Conservation (phyloP, 2,329 filamentous ascomycete genomes). For the Fusarium sp. region DNA sequence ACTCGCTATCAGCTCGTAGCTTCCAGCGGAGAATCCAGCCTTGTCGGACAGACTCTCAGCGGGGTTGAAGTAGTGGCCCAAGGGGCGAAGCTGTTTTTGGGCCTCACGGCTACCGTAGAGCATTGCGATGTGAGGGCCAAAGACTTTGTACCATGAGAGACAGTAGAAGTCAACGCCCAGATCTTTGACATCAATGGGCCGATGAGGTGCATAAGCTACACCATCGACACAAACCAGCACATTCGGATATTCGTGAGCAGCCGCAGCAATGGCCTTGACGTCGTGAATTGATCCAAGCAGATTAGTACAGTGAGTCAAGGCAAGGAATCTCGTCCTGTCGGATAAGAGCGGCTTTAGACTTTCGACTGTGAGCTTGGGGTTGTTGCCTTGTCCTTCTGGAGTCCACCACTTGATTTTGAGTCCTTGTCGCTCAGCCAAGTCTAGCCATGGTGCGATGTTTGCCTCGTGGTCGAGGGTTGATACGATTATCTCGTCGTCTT, state of each 20-base stretch:
- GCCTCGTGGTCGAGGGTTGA: slow-evolving; percentile 80
- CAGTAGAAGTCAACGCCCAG: slow-evolving; percentile 78
- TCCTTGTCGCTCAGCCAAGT: slow-evolving; percentile 67
- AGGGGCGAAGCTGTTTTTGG: slow-evolving; percentile 62
- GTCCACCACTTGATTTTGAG: slow-evolving; percentile 45
- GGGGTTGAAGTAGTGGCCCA: slow-evolving; percentile 74
- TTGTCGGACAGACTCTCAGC: slow-evolving; percentile 68
- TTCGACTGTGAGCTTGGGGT: slow-evolving; percentile 66
- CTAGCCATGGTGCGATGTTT: slow-evolving; percentile 77
- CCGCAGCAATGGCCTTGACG: slow-evolving; percentile 61
- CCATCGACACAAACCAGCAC: slow-evolving; percentile 77
- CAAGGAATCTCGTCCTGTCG: slow-evolving; percentile 71
- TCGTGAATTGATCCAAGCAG: slow-evolving; percentile 76
- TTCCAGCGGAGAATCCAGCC: slow-evolving; percentile 71
- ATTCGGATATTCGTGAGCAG: slow-evolving; percentile 55
- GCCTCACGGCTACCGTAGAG: slow-evolving; percentile 70
- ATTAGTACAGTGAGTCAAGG: slow-evolving; percentile 78
- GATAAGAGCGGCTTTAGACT: slow-evolving; percentile 68
- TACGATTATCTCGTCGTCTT: slow-evolving; percentile 72
- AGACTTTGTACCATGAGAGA: slow-evolving; percentile 87
- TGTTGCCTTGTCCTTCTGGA: not conserved
- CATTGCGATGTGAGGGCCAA: slow-evolving; percentile 76
- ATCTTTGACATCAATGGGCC: slow-evolving; percentile 71
- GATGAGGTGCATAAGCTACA: slow-evolving; percentile 79
- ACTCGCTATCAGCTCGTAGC: slow-evolving; percentile 73